Base-by-base conservation (phyloP, 1,284 basidiomycete genomes). In the Ceraceosorus bombacis region DNA sequence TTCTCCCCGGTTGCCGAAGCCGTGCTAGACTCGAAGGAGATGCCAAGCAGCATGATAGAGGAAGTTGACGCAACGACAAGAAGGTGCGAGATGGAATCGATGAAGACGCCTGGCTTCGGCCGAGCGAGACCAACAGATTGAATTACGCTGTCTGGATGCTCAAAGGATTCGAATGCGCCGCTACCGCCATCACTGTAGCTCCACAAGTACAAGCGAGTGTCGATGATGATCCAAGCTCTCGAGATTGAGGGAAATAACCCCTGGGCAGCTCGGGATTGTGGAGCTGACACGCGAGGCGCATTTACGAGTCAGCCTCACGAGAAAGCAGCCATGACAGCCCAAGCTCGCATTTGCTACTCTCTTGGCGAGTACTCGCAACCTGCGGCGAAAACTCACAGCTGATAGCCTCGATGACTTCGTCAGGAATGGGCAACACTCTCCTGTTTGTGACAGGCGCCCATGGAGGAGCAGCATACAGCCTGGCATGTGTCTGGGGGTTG, bases 121-220 rank as follows among this genome's bases (percentile, higher is more conserved):
- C 65, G 67, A 5, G 77, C 76, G 6, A 79, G 66, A 15, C 72
- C 74, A 5, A 78, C 78, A 70, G 88, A 83, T 36, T 88, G 86
- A 67, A 99, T 95, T 49, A 89, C 84, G 69, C 93, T 88, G n/a
- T 88, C 85, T 72, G 94, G 88, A 76, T 95, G 90, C 61, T 89
- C 86, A 76, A 90, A 95, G 36, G 90, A 89, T 70, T 84, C 86
- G 69, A 92, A 85, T 74, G 90, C 88, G 78, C 88, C 85, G 17
- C 88, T 89, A 68, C 41, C 63, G 87, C 89, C 89, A 73, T 95
- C 89, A 54, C 86, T 81, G 78, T 97, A 99, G 79, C 97, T 90
- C 95, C 95, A 98, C 38, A 99, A 81, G 74, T 95, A 91, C 49
- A 99, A 82, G 71, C 90, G 89, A 78, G 94, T 87, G 80, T 96